Base-by-base conservation (phyloP, 257 asterid genomes). In the Voacanga thouarsii region DNA sequence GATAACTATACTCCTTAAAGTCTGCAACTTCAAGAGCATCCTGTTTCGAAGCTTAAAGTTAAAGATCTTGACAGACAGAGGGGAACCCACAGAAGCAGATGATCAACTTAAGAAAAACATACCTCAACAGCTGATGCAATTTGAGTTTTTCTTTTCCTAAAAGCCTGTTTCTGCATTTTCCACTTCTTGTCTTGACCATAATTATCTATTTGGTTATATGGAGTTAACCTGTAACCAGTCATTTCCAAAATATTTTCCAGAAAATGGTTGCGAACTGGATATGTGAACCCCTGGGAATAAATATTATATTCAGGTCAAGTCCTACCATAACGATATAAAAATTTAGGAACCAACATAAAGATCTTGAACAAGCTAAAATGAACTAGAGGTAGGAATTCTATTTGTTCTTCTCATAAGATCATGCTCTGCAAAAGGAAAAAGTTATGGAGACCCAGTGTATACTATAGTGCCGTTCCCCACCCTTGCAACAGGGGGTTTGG, bases 71-170 rank as follows among this genome's bases (percentile, higher is more conserved):
- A 45, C 10, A 68, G 72, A n/a, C 43, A 28, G 53, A 65, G 21
- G 53, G 33, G 55, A 63, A 79, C 53, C 47, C 30, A 72, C 15
- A 74, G 30, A 51, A 72, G 60, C 79, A 73, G 43, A 75, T 41
- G 37, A 24, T 45, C 64, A 68, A 44, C 68, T 43, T 75, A 72
- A 6, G 45, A 39, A 51, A 33, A 18, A 51, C 66, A 86, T 85
- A 94, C 98, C 97, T 94, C 98, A 68, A 94, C 98, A 80, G 89
- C 84, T 80, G 96, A 90, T 84, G 98, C 94, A 84, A 94, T 92
- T 87, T 89, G 98, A 77, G 97, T 92, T 84, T 94, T 94, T 83
- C 92, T 89, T 85, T 85, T 92, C 85, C 89, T 83, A 64, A 89
- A 82, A 80, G 87, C 65, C 88, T 94, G 98, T 85, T 86, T 92